Conservation (phyloP, 2,329 filamentous ascomycete species). For the Fusarium sp. region DNA sequence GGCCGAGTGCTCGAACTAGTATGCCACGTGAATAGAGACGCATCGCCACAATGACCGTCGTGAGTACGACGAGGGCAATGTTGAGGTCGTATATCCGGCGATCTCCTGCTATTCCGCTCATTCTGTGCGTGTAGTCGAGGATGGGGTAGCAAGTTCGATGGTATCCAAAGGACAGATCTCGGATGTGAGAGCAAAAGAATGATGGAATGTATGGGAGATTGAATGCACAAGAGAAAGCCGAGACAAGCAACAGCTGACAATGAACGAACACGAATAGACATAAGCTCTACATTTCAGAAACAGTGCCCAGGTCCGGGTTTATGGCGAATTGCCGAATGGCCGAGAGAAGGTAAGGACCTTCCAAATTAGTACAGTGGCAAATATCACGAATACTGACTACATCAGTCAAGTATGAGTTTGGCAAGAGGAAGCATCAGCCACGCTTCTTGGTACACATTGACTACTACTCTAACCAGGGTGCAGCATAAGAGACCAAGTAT, state of each 20-base stretch:
- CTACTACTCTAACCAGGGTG: neutral
- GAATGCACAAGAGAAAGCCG: neutral
- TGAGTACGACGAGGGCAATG: neutral
- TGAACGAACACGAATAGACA: neutral
- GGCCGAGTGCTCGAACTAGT: neutral
- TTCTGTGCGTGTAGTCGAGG: neutral
- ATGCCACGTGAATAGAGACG: neutral
- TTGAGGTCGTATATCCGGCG: neutral
- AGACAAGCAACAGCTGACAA: neutral
- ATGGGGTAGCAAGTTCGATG: neutral
- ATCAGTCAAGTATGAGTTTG: neutral
- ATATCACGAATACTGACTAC: neutral
- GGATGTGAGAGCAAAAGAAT: neutral
- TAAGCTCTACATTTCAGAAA: neutral
- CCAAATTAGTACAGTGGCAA: neutral
- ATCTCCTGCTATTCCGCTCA: neutral
- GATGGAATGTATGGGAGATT: neutral
- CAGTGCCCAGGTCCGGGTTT: neutral
- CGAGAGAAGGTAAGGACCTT: neutral
- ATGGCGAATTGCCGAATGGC: neutral
- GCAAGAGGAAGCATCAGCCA: neutral
- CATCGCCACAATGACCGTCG: neutral
- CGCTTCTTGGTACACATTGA: neutral
- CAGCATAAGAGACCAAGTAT: neutral
- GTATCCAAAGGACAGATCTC: neutral